Evolutionary conservation across 805 yeast genomes (phyloP).

Genomic region (Cyberlindnera petersonii): DNA sequence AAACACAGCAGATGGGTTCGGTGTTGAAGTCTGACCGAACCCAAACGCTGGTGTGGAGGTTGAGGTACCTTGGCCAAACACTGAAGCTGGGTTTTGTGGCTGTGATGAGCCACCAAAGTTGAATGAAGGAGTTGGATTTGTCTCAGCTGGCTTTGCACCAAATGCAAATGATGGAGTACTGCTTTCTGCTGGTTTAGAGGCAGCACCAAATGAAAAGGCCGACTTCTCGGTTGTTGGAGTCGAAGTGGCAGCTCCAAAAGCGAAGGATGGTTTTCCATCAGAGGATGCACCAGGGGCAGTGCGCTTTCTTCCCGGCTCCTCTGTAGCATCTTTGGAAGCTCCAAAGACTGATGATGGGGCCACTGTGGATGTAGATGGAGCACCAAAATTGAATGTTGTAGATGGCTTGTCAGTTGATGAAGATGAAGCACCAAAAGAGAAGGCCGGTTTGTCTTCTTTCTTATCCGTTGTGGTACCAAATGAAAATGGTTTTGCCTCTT

Average conservation of each 20-base stretch:
- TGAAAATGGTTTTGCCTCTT: slow-evolving; percentile 14
- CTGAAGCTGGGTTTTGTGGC: slow-evolving; percentile 18
- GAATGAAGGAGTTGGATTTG: slow-evolving; percentile 15
- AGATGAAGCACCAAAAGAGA: slow-evolving; percentile 14
- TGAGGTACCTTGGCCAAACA: slow-evolving; percentile 17
- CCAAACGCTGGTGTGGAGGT: slow-evolving; percentile 11
- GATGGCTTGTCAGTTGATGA: slow-evolving; percentile 2
- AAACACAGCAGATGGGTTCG: slow-evolving; percentile 12
- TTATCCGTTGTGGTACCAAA: slow-evolving; percentile 21
- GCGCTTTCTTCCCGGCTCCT: not conserved
- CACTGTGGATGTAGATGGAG: slow-evolving; percentile 2
- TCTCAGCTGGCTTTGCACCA: slow-evolving; percentile 7
- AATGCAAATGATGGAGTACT: slow-evolving; percentile 8
- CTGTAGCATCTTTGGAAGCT: no score
- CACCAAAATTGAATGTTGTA: slow-evolving; percentile 11
- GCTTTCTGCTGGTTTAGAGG: slow-evolving; percentile 11
- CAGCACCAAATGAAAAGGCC: slow-evolving; percentile 19
- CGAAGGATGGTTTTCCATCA: slow-evolving; percentile 13
- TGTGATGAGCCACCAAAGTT: slow-evolving; percentile 22
- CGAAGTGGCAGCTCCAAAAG: slow-evolving; percentile 15
- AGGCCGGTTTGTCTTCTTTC: slow-evolving; percentile 15
- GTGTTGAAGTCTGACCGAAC: slow-evolving; percentile 16
- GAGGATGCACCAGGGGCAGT: slow-evolving; percentile 1
- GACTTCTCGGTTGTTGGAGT: slow-evolving; percentile 9
- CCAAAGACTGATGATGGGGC: slow-evolving; percentile 1